Evolutionary conservation across 768 basidiomycete genomes (phyloP).

Genomic region (Hysterangium stoloniferum): DNA sequence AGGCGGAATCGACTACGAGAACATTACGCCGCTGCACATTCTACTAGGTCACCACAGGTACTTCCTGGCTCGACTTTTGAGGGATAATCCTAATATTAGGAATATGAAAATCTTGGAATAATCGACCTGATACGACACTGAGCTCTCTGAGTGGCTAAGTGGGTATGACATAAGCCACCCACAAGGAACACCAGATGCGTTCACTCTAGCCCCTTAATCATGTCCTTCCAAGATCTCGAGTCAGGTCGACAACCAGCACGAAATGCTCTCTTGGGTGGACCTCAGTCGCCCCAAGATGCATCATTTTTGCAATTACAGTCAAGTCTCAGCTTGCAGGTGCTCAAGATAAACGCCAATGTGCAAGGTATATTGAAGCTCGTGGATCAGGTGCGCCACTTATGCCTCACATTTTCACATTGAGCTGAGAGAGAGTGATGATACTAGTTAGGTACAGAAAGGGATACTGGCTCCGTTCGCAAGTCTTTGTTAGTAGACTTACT

Average conservation of each 20-base stretch:
- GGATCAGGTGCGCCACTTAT: slow-evolving; percentile 45
- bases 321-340: slow-evolving; percentile 84
- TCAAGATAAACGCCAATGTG: slow-evolving; percentile 98
- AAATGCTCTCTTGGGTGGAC: slow-evolving; percentile 10
- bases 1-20: no score
- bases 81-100: no score
- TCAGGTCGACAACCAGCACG: slow-evolving; percentile 5
- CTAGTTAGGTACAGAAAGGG: slow-evolving; percentile 67
- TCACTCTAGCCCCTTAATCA: no score
- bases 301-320: slow-evolving; percentile 70
- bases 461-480: slow-evolving; percentile 73
- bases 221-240: slow-evolving; percentile 14
- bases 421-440: background rate
- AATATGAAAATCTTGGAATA: no score
- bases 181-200: no score
- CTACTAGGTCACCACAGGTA: no score
- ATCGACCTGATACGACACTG: no score
- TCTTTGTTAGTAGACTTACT: slow-evolving; percentile 57
- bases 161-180: no score
- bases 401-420: background rate
- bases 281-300: slow-evolving; percentile 53
- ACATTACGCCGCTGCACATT: no score
- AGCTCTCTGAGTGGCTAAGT: no score
- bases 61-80: no score
- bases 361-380: slow-evolving; percentile 93